These are phyloP conservation scores for Pholiota molesta DNA, from an alignment of 768 basidiomycete species.

Conservation along the genomic window DNA sequence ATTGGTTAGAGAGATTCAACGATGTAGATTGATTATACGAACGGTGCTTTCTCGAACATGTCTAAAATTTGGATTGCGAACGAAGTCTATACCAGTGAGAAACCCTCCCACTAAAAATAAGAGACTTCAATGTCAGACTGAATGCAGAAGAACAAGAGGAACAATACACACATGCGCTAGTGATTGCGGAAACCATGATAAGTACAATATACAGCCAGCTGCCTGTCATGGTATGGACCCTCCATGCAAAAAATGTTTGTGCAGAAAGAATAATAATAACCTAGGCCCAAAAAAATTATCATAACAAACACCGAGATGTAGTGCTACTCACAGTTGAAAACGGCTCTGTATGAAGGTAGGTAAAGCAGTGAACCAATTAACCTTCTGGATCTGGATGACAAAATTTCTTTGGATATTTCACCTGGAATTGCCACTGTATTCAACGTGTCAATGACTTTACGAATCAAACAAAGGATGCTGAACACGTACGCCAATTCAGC, in stretches of 20 bases:
- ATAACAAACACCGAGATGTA: neutral
- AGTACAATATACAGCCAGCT: slow-evolving; percentile 20
- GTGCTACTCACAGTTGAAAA: neutral
- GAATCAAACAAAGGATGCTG: neutral
- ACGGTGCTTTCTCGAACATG: neutral
- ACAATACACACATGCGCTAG: slow-evolving; percentile 1
- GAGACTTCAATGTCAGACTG: neutral
- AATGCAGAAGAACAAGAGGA: neutral
- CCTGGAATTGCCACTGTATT: neutral
- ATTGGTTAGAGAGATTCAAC: neutral
- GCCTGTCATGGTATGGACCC: slow-evolving; percentile 28
- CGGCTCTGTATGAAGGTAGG: neutral
- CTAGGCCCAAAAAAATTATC: slow-evolving; percentile 22
- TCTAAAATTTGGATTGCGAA: neutral
- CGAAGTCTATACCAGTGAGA: neutral
- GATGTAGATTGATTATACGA: neutral
- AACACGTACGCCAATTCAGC: neutral
- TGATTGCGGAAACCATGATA: slow-evolving; percentile 18
- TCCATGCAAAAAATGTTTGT: slow-evolving; percentile 49
- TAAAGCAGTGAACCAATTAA: neutral
- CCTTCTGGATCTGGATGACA: neutral
- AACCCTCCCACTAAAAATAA: neutral
- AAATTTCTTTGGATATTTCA: neutral
- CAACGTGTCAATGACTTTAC: neutral
- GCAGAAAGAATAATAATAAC: slow-evolving; percentile 44